Evolutionary conservation across 768 basidiomycete species (phyloP).

Genomic region (Flagelloscypha sp.): DNA sequence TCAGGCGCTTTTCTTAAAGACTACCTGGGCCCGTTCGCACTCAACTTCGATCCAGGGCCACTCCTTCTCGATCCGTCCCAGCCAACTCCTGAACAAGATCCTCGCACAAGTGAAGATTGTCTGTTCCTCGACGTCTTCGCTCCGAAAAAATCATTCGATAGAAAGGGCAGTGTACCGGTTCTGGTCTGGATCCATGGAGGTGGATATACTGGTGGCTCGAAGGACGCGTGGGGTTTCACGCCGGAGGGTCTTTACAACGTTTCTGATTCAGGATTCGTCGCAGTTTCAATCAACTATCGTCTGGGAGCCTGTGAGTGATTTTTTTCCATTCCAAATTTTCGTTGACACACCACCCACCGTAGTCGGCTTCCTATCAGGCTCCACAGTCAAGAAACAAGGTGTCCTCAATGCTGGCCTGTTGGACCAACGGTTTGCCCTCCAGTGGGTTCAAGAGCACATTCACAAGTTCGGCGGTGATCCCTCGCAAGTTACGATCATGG

Average conservation of each 20-base stretch:
- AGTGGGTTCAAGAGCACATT: slow-evolving; percentile 47
- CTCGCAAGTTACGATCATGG: slow-evolving; percentile 41
- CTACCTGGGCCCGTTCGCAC: no score
- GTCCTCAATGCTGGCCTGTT: slow-evolving; percentile 51
- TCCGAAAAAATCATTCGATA: slow-evolving; percentile 15
- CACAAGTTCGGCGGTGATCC: slow-evolving; percentile 52
- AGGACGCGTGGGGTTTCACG: slow-evolving; percentile 26
- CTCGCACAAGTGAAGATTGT: slow-evolving; percentile 28
- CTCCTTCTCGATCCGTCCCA: no score
- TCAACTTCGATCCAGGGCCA: no score
- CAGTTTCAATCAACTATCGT: slow-evolving; percentile 34
- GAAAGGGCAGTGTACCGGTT: slow-evolving; percentile 26
- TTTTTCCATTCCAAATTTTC: no score
- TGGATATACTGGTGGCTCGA: slow-evolving; percentile 28
- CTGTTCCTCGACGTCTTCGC: slow-evolving; percentile 31
- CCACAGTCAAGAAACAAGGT: no score
- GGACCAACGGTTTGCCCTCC: slow-evolving; percentile 44
- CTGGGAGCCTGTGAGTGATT: no score
- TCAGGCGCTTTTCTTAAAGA: no score
- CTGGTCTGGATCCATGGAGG: slow-evolving; percentile 36
- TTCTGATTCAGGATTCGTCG: slow-evolving; percentile 33
- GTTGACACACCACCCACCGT: no score
- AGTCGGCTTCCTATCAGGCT: no score
- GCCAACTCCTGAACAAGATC: no score
- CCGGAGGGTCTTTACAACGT: slow-evolving; percentile 37